Percentiles rank a stretch among this genome's conserved stretches.
Conservation (phyloP, 768 basidiomycete species). For the Leucosporidium yakuticum region DNA sequence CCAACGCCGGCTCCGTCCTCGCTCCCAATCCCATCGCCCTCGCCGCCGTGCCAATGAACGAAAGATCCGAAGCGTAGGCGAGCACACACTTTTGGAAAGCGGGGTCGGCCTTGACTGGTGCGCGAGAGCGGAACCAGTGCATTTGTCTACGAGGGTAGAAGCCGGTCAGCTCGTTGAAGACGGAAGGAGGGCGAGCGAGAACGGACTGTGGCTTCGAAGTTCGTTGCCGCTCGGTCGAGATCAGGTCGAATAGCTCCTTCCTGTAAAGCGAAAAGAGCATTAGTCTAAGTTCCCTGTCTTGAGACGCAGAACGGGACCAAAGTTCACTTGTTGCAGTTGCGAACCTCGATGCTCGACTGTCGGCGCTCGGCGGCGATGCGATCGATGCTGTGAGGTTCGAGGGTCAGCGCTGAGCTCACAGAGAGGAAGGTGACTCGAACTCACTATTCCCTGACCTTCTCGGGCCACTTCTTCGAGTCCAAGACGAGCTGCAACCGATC, state of each 20-base stretch:
- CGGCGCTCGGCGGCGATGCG: constrained; percentile 34
- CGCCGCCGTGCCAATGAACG: constrained; percentile 34
- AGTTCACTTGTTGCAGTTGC: constrained; percentile 29
- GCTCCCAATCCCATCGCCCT: constrained; percentile 13
- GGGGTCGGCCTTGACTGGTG: constrained; percentile 25
- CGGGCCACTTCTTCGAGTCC: constrained; percentile 17
- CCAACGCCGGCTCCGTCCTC: no score
- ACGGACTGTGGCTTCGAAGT: constrained; percentile 18
- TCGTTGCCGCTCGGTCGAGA: neutral
- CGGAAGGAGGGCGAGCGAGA: neutral
- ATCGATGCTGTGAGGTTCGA: constrained; percentile 12
- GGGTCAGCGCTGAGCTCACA: neutral
- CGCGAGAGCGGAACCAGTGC: constrained; percentile 30
- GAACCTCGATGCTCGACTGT: constrained; percentile 35
- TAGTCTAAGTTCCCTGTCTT: no score
- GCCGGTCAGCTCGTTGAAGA: neutral
- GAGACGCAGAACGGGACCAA: no score
- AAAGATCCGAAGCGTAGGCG: constrained; percentile 33
- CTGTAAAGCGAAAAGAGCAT: no score
- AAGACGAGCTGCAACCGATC: constrained; percentile 30
- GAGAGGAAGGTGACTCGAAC: neutral
- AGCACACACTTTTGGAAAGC: constrained; percentile 36
- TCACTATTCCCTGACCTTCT: constrained; percentile 34
- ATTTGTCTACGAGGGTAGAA: constrained; percentile 16
- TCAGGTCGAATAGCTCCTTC: constrained; percentile 15